Base-by-base conservation (phyloP, 148 eudicot species). In the Diospyros lotus region DNA sequence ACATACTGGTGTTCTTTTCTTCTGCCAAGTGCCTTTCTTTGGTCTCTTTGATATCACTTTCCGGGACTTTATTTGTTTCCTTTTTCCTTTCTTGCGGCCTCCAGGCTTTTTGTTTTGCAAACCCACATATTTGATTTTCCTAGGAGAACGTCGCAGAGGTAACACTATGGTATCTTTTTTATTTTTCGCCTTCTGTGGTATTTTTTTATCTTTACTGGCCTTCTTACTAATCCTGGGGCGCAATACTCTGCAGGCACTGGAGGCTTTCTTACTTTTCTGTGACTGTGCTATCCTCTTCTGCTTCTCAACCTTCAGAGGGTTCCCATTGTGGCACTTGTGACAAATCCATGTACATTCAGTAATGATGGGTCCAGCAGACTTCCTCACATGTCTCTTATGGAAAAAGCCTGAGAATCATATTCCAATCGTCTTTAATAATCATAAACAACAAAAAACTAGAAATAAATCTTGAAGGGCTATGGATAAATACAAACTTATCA, bases 361-460 rank as follows among this genome's bases (percentile, higher is more conserved):
- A 65, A 82, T 51, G 67, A 72, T 38, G 56, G 86, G 79, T 68
- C 85, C 90, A 56, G 89, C 79, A 78, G 84, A 84, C 83, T 82
- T 91, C 86, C 74, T 82, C 53, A 81, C 94, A 78, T 95, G 99
- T 73, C 85, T 84, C 84, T 88, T 89, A 77, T 95, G 99, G 79
- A 92, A 95, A 80, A 79, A 83, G 11, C 88, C 97, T 95, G 90
- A 67, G 66, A 55, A 39, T 45, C 61, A 73, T 38, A 66, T 28
- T 46, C 17, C 39, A 43, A 58, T 9, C 4, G 2, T 7, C 4
- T 67, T 17, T 60, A 60, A n/a, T 6, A 13, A 69, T 69, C 45
- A 69, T 11, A 60, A 12, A 60, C 44, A 58, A 58, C 13, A n/a
- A 58, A 64, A 43, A 18, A 9, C 40, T 8, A 28, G 11, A 58